Evolutionary conservation across 129 eudicot genomes (phyloP).

Genomic region (Gnaphalium uliginosum): DNA sequence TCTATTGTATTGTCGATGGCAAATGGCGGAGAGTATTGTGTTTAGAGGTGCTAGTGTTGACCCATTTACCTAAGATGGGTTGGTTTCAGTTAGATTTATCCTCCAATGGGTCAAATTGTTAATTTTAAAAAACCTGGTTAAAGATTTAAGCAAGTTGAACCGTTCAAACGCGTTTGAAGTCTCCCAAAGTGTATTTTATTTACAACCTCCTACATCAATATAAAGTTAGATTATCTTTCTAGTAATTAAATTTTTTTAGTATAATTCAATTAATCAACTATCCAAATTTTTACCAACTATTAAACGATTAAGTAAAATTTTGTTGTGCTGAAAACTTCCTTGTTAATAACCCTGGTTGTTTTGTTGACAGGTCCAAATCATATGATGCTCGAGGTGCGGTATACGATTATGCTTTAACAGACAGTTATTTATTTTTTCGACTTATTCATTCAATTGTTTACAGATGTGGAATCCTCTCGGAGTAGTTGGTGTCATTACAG

Average conservation of each 20-base stretch:
- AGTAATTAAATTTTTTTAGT: too few species aligned
- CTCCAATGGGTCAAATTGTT: not conserved
- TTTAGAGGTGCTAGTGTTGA: not conserved
- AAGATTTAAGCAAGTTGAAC: not conserved
- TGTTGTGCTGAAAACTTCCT: conserved; percentile 1
- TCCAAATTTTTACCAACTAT: not conserved
- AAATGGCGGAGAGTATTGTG: conserved; percentile 1
- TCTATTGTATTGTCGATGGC: not conserved
- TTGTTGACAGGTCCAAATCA: conserved; percentile 86
- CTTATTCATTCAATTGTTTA: conserved; percentile 15
- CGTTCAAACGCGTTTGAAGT: not conserved
- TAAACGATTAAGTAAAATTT: not conserved
- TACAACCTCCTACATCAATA: not conserved
- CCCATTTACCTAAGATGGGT: not conserved
- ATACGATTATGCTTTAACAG: conserved; percentile 16
- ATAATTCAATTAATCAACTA: not conserved
- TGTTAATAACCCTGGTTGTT: conserved; percentile 25
- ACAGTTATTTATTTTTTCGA: not conserved
- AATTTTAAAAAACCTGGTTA: not conserved
- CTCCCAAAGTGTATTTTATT: conserved; percentile 1
- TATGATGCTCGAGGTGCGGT: conserved; percentile 88
- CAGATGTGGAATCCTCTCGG: conserved; percentile 99
- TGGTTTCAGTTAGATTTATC: not conserved
- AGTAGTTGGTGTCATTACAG: conserved; percentile 93
- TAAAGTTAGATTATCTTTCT: not conserved